Evolutionary conservation across 108 stramenopile species (phyloP).

Genomic region (Epithemia pelagica): DNA sequence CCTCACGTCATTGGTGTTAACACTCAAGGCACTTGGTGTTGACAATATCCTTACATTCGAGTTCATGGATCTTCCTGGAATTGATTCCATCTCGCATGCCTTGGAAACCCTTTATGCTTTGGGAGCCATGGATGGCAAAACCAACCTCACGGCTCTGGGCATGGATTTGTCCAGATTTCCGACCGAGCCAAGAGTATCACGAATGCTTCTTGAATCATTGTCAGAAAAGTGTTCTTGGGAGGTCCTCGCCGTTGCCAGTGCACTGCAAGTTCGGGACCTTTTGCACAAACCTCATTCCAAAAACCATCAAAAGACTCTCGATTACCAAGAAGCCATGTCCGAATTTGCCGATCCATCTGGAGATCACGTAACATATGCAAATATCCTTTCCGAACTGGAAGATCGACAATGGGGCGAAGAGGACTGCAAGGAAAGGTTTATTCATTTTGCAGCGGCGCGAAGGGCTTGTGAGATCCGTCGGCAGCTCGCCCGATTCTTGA

Average conservation of each 20-base stretch:
- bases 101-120: slow-evolving; percentile 78
- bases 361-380: slow-evolving; percentile 89
- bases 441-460: slow-evolving; percentile 68
- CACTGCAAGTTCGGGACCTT: slow-evolving; percentile 73
- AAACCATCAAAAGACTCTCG: slow-evolving; percentile 53
- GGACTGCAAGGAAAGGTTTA: slow-evolving; percentile 74
- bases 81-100: slow-evolving; percentile 71
- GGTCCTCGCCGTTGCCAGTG: slow-evolving; percentile 83
- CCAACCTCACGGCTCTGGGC: slow-evolving; percentile 61
- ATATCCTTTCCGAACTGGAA: slow-evolving; percentile 63
- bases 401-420: slow-evolving; percentile 51
- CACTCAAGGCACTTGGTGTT: slow-evolving; percentile 93
- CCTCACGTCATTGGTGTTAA: slow-evolving; percentile 80
- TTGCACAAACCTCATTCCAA: slow-evolving; percentile 44
- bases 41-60: slow-evolving; percentile 92
- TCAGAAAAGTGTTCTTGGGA: slow-evolving; percentile 62
- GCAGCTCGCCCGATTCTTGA: slow-evolving; percentile 67
- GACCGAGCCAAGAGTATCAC: slow-evolving; percentile 67
- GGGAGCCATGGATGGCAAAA: slow-evolving; percentile 73
- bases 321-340: slow-evolving; percentile 76
- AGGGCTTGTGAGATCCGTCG: slow-evolving; percentile 65
- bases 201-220: slow-evolving; percentile 73
- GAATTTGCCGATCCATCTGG: slow-evolving; percentile 78
- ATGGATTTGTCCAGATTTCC: slow-evolving; percentile 81
- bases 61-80: slow-evolving; percentile 80